A percentile compares a stretch with the other conserved stretches of the same genome.
Evolutionary conservation across 495 filamentous ascomycete species (phyloP).

Genomic region (Lophiostoma macrostomum): DNA sequence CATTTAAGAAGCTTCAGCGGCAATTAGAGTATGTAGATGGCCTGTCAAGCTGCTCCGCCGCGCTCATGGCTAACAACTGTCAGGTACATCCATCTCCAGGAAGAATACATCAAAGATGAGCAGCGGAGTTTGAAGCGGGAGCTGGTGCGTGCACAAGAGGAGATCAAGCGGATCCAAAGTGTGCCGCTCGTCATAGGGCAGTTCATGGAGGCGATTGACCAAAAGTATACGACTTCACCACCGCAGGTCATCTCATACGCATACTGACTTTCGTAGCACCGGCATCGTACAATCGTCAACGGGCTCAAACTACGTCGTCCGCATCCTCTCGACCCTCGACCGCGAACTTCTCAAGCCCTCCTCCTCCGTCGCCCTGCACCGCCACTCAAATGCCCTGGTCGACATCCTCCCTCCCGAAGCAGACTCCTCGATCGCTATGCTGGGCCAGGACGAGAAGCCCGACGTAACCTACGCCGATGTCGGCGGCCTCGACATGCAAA

Average conservation of each 20-base stretch:
- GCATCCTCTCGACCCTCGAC: constrained; percentile 96
- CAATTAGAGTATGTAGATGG: constrained; percentile 73
- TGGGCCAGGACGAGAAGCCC: constrained; percentile 92
- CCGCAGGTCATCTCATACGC: not conserved
- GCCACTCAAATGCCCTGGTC: constrained; percentile 97
- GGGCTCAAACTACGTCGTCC: constrained; percentile 97
- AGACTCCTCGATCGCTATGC: constrained; percentile 97
- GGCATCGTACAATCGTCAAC: constrained; percentile 98
- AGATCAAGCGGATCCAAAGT: constrained; percentile 99
- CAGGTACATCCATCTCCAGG: constrained; percentile 94
- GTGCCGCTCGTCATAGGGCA: constrained; percentile 97
- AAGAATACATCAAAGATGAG: constrained; percentile 99
- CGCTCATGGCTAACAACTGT: constrained; percentile 38
- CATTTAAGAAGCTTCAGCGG: constrained; percentile 89
- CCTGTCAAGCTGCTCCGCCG: not conserved
- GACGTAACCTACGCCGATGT: constrained; percentile 98
- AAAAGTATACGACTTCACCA: constrained; percentile 67
- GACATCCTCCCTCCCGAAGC: constrained; percentile 97
- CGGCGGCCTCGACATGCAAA: constrained; percentile 98
- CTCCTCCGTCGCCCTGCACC: constrained; percentile 93
- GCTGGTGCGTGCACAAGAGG: constrained; percentile 94
- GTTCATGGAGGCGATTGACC: constrained; percentile 99
- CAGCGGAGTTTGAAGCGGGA: constrained; percentile 97
- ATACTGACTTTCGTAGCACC: constrained; percentile 56
- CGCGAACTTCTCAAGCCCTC: constrained; percentile 96